Evolutionary conservation across 306 rosid species (phyloP).

Genomic region (Cyclanthera cordifolia): DNA sequence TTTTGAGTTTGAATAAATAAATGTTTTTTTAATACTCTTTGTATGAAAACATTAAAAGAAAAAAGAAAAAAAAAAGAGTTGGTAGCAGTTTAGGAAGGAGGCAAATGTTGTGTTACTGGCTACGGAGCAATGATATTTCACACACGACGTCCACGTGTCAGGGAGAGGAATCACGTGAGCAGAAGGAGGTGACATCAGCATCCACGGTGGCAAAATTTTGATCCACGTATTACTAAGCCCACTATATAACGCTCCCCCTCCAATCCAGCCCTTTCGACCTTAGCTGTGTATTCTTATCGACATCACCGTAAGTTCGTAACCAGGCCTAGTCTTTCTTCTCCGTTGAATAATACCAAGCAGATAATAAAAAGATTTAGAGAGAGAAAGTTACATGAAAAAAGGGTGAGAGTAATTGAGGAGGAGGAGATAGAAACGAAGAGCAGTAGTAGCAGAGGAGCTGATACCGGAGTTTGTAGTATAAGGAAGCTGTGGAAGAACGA

Average conservation of each 20-base stretch:
- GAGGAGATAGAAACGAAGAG: background rate
- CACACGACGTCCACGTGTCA: slow-evolving; percentile 11
- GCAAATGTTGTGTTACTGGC: background rate
- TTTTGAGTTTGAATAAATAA: no score
- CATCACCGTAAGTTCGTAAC: slow-evolving; percentile 19
- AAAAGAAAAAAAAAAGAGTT: no score
- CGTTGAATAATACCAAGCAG: slow-evolving; percentile 20
- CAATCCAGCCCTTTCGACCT: background rate
- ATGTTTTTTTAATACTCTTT: no score
- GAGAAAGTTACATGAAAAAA: slow-evolving; percentile 15
- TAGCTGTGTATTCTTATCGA: slow-evolving; percentile 15
- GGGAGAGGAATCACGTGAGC: slow-evolving; percentile 9
- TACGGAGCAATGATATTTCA: background rate
- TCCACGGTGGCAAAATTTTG: slow-evolving; percentile 23
- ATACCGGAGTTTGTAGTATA: background rate
- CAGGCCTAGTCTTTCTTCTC: slow-evolving; percentile 23
- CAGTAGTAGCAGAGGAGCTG: background rate
- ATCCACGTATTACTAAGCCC: slow-evolving; percentile 25
- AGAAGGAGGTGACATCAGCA: slow-evolving; percentile 16
- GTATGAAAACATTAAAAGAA: no score
- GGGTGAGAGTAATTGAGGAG: background rate
- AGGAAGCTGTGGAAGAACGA: no score
- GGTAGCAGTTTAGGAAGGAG: background rate
- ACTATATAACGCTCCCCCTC: slow-evolving; percentile 12
- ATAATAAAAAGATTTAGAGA: slow-evolving; percentile 20